These are phyloP conservation scores for Colletotrichum orbiculare DNA, from an alignment of 2,329 filamentous ascomycete species.

Conservation along the genomic window DNA sequence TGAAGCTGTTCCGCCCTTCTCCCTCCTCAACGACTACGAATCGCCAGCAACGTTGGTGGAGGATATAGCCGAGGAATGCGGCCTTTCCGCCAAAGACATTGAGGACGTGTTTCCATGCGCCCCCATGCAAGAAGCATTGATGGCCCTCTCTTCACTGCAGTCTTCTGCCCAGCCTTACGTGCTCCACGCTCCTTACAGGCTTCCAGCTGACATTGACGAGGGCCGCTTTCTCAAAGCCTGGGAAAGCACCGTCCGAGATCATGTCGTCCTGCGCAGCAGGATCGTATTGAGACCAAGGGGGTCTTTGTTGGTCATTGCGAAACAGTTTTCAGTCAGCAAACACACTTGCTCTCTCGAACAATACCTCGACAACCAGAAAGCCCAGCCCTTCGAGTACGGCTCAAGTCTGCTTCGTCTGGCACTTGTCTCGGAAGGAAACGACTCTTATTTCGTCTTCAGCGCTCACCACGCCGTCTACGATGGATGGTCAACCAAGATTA, in stretches of 20 bases:
- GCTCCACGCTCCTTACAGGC: constrained; percentile 21
- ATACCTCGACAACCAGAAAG: constrained; percentile 2
- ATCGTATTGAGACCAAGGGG: constrained; percentile 28
- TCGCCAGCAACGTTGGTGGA: neutral
- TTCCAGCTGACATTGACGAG: constrained; percentile 27
- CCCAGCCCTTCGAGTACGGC: constrained; percentile 4
- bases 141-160: constrained; percentile 37
- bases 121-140: constrained; percentile 20
- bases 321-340: neutral
- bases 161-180: constrained; percentile 34
- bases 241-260: constrained; percentile 34
- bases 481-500: constrained; percentile 25
- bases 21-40: neutral
- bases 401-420: constrained; percentile 26
- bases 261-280: constrained; percentile 37
- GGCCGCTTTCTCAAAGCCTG: constrained; percentile 36
- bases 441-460: constrained; percentile 34
- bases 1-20: neutral
- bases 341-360: neutral
- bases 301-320: constrained; percentile 2
- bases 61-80: neutral
- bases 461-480: constrained; percentile 40
- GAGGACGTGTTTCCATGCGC: constrained; percentile 16
- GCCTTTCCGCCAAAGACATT: neutral
- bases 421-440: neutral